phyloP scores from a whole-genome alignment of 768 basidiomycete species.

The Polyporus arcularius region DNA sequence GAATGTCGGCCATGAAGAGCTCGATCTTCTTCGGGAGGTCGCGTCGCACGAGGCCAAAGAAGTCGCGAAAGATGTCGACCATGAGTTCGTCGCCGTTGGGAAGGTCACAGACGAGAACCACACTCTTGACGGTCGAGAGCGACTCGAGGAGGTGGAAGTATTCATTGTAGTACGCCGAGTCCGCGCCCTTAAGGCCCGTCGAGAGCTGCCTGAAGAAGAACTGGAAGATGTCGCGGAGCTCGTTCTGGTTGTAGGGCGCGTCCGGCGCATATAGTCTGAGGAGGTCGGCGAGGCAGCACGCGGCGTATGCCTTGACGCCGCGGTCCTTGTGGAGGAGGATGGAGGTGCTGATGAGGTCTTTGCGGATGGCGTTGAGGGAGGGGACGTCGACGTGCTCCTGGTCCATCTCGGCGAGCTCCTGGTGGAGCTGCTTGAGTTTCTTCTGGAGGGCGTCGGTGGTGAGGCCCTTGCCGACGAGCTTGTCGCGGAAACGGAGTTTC shows the following conservation, averaged over 20 bases:
- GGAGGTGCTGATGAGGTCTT: slow-evolving; percentile 77
- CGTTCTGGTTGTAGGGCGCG: slow-evolving; percentile 87
- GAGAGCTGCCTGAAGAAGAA: slow-evolving; percentile 92
- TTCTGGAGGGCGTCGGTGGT: slow-evolving; percentile 83
- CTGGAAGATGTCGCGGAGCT: slow-evolving; percentile 94
- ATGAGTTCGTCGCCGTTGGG: slow-evolving; percentile 85
- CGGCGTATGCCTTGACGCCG: slow-evolving; percentile 93
- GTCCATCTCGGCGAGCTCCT: slow-evolving; percentile 78
- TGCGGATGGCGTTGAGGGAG: slow-evolving; percentile 69
- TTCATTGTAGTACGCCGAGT: slow-evolving; percentile 85
- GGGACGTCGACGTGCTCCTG: slow-evolving; percentile 81
- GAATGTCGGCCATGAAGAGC: slow-evolving; percentile 84
- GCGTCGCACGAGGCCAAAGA: slow-evolving; percentile 80
- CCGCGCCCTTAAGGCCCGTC: slow-evolving; percentile 69
- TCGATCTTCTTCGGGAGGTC: slow-evolving; percentile 80
- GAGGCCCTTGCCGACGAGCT: slow-evolving; percentile 74
- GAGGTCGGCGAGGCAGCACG: slow-evolving; percentile 93
- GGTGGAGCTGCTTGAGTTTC: slow-evolving; percentile 79
- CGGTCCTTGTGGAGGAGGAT: slow-evolving; percentile 94
- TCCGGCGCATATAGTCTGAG: slow-evolving; percentile 94
- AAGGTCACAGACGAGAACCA: slow-evolving; percentile 91
- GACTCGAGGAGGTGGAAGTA: slow-evolving; percentile 96
- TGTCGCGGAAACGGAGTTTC: slow-evolving; percentile 79
- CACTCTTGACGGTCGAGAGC: slow-evolving; percentile 91
- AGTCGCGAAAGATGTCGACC: slow-evolving; percentile 77